A percentile compares a stretch with the other conserved stretches of the same genome.
Conservation (phyloP, 2,329 filamentous ascomycete genomes). For the Aquanectria penicillioides region DNA sequence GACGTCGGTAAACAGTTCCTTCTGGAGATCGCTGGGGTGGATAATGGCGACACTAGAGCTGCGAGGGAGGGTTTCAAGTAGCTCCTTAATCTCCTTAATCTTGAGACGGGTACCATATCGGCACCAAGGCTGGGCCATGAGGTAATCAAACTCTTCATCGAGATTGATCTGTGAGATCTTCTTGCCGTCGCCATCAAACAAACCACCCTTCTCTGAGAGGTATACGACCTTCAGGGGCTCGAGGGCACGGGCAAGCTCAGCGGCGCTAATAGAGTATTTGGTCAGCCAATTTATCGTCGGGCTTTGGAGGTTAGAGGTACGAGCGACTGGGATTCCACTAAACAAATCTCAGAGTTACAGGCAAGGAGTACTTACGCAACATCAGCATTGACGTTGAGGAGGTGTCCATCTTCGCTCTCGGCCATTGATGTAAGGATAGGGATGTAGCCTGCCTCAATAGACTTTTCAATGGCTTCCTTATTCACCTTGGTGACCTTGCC, state of each 20-base stretch:
- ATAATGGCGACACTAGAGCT: conserved; percentile 99
- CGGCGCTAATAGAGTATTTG: too few relatives aligned
- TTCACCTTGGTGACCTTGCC: conserved; percentile 96
- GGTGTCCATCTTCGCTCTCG: conserved; percentile 88
- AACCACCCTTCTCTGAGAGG: conserved; percentile 93
- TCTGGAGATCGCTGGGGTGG: conserved; percentile 93
- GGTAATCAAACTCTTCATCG: conserved; percentile 91
- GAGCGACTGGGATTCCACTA: too few relatives aligned
- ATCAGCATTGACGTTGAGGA: conserved; percentile 97
- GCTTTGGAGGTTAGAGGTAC: too few relatives aligned
- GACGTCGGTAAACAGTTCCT: conserved; percentile 95
- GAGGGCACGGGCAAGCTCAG: conserved; percentile 87
- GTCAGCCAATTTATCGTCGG: too few relatives aligned
- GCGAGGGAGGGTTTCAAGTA: conserved; percentile 86
- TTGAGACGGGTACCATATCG: conserved; percentile 94
- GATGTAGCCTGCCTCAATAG: conserved; percentile 89
- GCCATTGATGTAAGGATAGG: conserved; percentile 97
- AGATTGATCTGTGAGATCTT: conserved; percentile 98
- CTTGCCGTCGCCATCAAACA: conserved; percentile 92
- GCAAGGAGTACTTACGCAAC: too few relatives aligned
- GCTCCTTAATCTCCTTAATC: conserved; percentile 97
- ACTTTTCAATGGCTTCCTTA: conserved; percentile 87
- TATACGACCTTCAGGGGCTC: conserved; percentile 98
- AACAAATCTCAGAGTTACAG: too few relatives aligned
- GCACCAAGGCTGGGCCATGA: conserved; percentile 96